A percentile compares a stretch with the other conserved stretches of the same genome.
Conservation (phyloP, 371 early-diverging fungal genomes). For the Rhizomucor miehei region DNA sequence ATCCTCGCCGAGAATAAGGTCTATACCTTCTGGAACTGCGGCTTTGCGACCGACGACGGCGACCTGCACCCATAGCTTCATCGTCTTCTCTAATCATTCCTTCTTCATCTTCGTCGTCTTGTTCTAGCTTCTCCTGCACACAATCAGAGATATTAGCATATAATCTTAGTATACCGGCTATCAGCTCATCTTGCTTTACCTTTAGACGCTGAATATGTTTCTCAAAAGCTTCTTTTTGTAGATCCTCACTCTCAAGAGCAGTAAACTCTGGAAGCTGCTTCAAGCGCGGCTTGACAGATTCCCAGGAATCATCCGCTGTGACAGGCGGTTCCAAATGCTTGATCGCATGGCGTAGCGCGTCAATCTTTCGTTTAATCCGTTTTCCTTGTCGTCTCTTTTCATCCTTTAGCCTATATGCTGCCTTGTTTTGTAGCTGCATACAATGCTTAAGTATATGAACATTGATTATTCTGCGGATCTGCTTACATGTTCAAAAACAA, state of each 20-base stretch:
- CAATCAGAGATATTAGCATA: background rate
- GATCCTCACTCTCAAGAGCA: slow-evolving; percentile 62
- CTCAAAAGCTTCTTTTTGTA: slow-evolving; percentile 74
- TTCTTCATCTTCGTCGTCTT: slow-evolving; percentile 25
- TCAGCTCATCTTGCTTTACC: slow-evolving; percentile 29
- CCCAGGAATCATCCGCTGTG: slow-evolving; percentile 63
- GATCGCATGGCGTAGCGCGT: slow-evolving; percentile 70
- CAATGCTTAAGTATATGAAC: background rate
- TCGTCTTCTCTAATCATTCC: slow-evolving; percentile 26
- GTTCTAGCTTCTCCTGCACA: slow-evolving; percentile 16
- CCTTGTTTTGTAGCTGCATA: slow-evolving; percentile 49
- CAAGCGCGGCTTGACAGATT: slow-evolving; percentile 56
- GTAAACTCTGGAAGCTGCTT: slow-evolving; percentile 57
- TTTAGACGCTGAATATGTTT: slow-evolving; percentile 64
- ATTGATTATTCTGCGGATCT: background rate
- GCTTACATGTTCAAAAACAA: slow-evolving; percentile 25
- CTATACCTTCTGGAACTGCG: slow-evolving; percentile 2
- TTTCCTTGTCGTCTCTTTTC: slow-evolving; percentile 72
- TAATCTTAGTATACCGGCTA: background rate
- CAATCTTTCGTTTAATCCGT: slow-evolving; percentile 65
- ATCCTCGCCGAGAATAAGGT: slow-evolving; percentile 8
- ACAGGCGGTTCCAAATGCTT: slow-evolving; percentile 66
- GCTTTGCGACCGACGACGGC: slow-evolving; percentile 10
- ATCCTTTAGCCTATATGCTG: slow-evolving; percentile 62
- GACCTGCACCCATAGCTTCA: slow-evolving; percentile 9